phyloP scores from a whole-genome alignment of 306 rosid species.

The Senna siamea region DNA sequence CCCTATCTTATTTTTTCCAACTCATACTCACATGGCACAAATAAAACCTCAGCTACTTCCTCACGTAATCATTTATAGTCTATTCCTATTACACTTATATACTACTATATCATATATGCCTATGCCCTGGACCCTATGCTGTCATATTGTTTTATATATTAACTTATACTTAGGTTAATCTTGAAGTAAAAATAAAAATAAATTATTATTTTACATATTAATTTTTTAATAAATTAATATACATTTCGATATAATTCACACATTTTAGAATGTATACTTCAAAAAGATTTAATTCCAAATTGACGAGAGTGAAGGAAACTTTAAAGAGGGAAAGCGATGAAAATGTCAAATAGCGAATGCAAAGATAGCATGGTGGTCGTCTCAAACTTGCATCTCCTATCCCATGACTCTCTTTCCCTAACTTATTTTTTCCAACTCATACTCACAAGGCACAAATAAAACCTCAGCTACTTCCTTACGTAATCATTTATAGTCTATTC shows the following conservation, averaged over 20 bases:
- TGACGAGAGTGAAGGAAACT: background rate
- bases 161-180: too few relatives aligned
- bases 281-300: too few relatives aligned
- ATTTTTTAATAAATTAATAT: too few relatives aligned
- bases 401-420: background rate
- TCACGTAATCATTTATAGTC: background rate
- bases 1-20: background rate
- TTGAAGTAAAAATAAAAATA: too few relatives aligned
- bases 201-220: too few relatives aligned
- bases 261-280: too few relatives aligned
- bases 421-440: too few relatives aligned
- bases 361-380: background rate
- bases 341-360: background rate
- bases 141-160: too few relatives aligned
- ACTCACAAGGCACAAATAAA: background rate
- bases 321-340: background rate
- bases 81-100: too few relatives aligned
- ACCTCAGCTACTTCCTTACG: background rate
- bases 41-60: background rate
- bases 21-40: background rate
- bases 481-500: background rate
- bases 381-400: background rate
- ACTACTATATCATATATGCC: too few relatives aligned
- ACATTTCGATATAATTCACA: too few relatives aligned
- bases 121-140: background rate